Evolutionary conservation across 768 basidiomycete species (phyloP), one percentile per base, ranked within the genome.

Genomic region (Trametes punicea): DNA sequence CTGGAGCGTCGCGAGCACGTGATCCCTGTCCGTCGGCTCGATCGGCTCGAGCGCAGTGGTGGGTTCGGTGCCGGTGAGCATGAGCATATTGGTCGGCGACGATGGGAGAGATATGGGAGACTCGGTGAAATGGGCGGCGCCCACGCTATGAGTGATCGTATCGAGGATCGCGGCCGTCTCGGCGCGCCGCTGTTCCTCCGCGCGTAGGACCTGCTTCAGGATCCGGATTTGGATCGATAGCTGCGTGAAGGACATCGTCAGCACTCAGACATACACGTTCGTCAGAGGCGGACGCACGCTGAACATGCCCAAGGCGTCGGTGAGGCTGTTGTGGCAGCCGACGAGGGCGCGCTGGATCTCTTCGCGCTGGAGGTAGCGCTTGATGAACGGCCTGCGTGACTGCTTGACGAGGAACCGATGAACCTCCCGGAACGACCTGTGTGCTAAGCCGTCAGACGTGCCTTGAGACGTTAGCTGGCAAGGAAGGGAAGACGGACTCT

Each of bases 361-460:
- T 34, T 88, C 84, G 41, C 87, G 80, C 65, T 84, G 83, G 36
- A 93, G 76, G 64, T 89, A 92, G 4, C 88, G 77, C 69, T 88
- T 88, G 59, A 93, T 70, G 72, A 90, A 91, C 0, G 90, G 85
- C 1, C 87, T 74, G 39, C 80, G 74, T 11, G 75, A 73, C 60
- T 88, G 83, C 59, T 81, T 84, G 54, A 75, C 64, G 26, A 89
- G 74, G 61, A 90, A 80, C 1, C 65, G 61, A 39, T 74, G 71
- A 4, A 88, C 77, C 4, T 68, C 46, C 3, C 60, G 51, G 61
- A 80, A 83, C 0, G 80, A 61, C 15, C 78, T 80, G 47, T 23
- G 34, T 42, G 26, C 29, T 5, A 1, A 15, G 20, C n/a, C 8
- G 15, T 15, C 23, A 30, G n/a, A 10, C 39, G 26, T 36, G 56